Evolutionary conservation across 2,329 filamentous ascomycete genomes (phyloP).

Genomic region (Triangularia setosa): DNA sequence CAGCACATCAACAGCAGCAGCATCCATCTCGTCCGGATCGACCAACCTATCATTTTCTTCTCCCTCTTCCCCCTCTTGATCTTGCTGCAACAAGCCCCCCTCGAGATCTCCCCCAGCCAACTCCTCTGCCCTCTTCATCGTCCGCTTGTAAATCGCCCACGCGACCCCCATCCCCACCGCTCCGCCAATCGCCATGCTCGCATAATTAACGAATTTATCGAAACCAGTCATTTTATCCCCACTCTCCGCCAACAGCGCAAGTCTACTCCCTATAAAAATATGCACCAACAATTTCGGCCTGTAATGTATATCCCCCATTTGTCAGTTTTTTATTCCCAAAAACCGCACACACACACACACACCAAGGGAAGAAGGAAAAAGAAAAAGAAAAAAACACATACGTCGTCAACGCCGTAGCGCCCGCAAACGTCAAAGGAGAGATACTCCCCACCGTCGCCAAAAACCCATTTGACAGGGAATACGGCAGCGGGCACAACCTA

Average conservation of each 20-base stretch:
- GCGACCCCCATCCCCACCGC: constrained; percentile 72
- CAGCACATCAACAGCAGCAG: constrained; percentile 36
- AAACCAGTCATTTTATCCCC: constrained; percentile 76
- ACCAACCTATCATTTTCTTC: constrained; percentile 39
- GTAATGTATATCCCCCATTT: neutral
- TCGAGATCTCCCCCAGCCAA: constrained; percentile 41
- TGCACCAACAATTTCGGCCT: constrained; percentile 86
- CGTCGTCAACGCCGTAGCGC: constrained; percentile 77
- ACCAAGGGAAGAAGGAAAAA: neutral
- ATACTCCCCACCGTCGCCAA: constrained; percentile 92
- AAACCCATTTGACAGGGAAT: constrained; percentile 89
- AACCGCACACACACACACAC: neutral
- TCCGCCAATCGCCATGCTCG: constrained; percentile 70
- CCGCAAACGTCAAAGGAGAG: constrained; percentile 66
- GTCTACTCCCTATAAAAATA: constrained; percentile 82
- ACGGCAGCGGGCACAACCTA: constrained; percentile 86
- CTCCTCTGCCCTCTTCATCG: constrained; percentile 59
- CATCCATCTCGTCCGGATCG: constrained; percentile 31
- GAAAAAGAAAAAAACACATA: constrained; percentile 29
- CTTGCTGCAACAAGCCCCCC: constrained; percentile 12
- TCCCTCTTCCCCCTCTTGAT: constrained; percentile 37
- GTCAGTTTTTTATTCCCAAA: neutral
- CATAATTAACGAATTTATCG: constrained; percentile 79
- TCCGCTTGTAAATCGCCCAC: constrained; percentile 76
- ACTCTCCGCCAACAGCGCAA: constrained; percentile 78